These are phyloP conservation scores for Apocynum venetum DNA, from an alignment of 257 asterid genomes.

Conservation along the genomic window DNA sequence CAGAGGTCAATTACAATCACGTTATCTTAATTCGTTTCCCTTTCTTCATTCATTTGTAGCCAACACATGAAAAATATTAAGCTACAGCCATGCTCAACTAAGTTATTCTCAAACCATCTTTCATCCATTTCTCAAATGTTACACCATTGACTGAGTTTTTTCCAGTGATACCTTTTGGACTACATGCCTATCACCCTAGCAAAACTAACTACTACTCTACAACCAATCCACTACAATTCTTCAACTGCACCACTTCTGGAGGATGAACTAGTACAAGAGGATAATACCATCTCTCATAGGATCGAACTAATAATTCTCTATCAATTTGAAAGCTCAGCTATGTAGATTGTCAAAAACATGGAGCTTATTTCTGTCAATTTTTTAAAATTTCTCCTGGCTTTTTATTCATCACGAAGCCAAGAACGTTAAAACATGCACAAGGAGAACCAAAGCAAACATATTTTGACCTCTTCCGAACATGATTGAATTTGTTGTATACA, in stretches of 20 bases:
- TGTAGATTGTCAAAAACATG: not conserved
- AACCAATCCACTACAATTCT: not conserved
- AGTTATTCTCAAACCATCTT: no score
- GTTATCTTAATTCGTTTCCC: no score
- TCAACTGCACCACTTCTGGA: not conserved
- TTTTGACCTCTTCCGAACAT: conserved; percentile 1
- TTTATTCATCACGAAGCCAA: not conserved
- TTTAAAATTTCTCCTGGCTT: not conserved
- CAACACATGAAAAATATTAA: no score
- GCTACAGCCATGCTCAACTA: no score
- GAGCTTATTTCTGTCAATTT: not conserved
- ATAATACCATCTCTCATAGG: not conserved
- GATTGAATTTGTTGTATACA: conserved; percentile 5
- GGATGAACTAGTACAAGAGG: not conserved
- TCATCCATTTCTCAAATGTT: no score
- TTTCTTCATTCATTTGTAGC: no score
- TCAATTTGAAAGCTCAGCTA: not conserved
- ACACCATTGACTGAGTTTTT: no score
- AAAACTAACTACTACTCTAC: not conserved
- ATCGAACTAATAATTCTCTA: not conserved
- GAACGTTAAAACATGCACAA: not conserved
- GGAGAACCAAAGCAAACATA: not conserved
- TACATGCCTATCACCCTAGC: not conserved
- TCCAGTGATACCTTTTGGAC: no score
- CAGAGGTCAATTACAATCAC: no score